Evolutionary conservation across 2,329 filamentous ascomycete genomes (phyloP), one percentile per base, ranked within the genome.

Genomic region (Purpureocillium lavendulum): DNA sequence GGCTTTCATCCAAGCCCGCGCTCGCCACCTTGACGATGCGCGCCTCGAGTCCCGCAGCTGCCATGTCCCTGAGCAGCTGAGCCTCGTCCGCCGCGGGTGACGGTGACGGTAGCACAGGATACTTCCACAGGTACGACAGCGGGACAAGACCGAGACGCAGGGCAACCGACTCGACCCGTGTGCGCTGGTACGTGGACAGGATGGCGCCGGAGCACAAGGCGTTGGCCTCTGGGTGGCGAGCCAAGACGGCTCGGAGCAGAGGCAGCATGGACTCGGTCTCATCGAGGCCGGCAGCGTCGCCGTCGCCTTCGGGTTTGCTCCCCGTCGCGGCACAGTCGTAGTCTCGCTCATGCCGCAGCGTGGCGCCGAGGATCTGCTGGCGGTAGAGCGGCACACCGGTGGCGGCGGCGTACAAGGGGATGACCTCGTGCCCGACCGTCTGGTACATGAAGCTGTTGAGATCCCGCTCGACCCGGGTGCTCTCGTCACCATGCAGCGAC

Each of bases 391-490:
- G 90, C 28, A 97, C 70, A 0, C 73, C 79, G 2, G 95, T 80
- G 28, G 87, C 88, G 35, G 75, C 62, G 44, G 82, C 80, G 58
- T 96, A 97, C 13, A 95, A 73, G 3, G 89, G 87, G 41, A 97
- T 82, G 14, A 96, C 69, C 42, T 79, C 74, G 62, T 97, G 87
- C 11, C 92, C 92, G 44, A 96, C 86, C 3, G 92, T 98, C 69
- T 98, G 92, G 69, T 97, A 98, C 92, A 98, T 98, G 79, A 92
- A 97, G 66, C 89, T 96, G 62, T 98, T 87, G 51, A 94, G 73
- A 59, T 97, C 66, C 35, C 54, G 58, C 35, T 68, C 44, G 36
- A 6, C 29, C 11, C 29, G 29, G 29, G 11, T 12, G 29, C n/a
- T n/a, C n/a, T n/a, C 11, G 29, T 14, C 21, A 6, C 21, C 21